Evolutionary conservation across 345 rosid species (phyloP).

Genomic region (Combretum micranthum): DNA sequence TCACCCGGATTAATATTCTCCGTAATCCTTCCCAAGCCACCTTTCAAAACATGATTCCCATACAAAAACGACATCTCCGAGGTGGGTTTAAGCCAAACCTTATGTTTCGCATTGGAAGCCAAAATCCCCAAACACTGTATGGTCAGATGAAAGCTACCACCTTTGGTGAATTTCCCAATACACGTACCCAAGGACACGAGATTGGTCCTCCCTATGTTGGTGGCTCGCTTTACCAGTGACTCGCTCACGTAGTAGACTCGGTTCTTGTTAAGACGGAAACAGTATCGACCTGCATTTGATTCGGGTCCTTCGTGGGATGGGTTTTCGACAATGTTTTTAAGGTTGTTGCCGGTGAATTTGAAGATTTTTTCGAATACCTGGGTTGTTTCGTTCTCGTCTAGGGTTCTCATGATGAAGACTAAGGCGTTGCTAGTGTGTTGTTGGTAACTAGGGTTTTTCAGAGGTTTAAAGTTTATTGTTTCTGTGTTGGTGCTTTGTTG

Average conservation of each 20-base stretch:
- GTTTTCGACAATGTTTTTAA: slow-evolving; percentile 83
- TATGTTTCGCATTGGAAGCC: slow-evolving; percentile 80
- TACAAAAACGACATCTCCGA: slow-evolving; percentile 94
- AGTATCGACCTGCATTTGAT: slow-evolving; percentile 57
- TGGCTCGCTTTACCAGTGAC: slow-evolving; percentile 74
- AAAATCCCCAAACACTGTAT: slow-evolving; percentile 47
- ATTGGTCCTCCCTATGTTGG: slow-evolving; percentile 55
- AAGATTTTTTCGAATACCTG: slow-evolving; percentile 79
- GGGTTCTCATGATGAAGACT: slow-evolving; percentile 48
- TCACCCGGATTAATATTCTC: slow-evolving; percentile 42
- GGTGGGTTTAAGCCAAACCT: slow-evolving; percentile 92
- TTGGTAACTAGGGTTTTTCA: slow-evolving; percentile 12
- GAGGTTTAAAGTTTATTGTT: neutral
- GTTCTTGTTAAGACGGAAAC: slow-evolving; percentile 87
- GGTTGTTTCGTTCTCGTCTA: slow-evolving; percentile 82
- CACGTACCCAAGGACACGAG: slow-evolving; percentile 68
- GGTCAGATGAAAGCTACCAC: slow-evolving; percentile 67
- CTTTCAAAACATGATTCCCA: slow-evolving; percentile 86
- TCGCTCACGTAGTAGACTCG: slow-evolving; percentile 76
- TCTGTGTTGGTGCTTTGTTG: too few relatives aligned
- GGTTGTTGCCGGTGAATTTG: slow-evolving; percentile 78
- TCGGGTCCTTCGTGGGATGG: slow-evolving; percentile 90
- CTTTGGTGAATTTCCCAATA: slow-evolving; percentile 81
- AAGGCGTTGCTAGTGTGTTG: neutral
- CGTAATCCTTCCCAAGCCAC: slow-evolving; percentile 82